A percentile compares a stretch with the other conserved stretches of the same genome.
Evolutionary conservation across 1,284 basidiomycete genomes (phyloP).

Genomic region (Xanthoconium separans): DNA sequence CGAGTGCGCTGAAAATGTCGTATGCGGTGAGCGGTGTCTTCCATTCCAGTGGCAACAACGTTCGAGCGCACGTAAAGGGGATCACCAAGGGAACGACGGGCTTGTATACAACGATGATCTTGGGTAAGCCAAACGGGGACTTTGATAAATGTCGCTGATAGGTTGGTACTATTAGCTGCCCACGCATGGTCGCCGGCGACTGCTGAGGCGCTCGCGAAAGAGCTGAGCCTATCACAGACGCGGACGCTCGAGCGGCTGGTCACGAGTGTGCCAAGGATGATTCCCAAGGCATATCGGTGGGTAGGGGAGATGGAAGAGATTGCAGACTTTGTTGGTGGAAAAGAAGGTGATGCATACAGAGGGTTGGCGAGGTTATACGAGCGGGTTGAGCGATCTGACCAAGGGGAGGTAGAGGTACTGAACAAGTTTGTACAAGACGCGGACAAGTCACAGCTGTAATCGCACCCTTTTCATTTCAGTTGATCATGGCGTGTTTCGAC

Average conservation of each 20-base stretch:
- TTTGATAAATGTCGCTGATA: background rate
- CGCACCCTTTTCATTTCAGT: slow-evolving; percentile 29
- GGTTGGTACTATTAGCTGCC: slow-evolving; percentile 40
- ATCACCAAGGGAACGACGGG: slow-evolving; percentile 57
- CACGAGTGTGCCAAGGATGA: slow-evolving; percentile 44
- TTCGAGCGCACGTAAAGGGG: slow-evolving; percentile 37
- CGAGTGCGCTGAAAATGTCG: slow-evolving; percentile 64
- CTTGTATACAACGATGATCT: slow-evolving; percentile 55
- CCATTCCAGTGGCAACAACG: background rate
- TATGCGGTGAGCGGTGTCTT: slow-evolving; percentile 47
- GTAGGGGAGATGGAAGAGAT: slow-evolving; percentile 64
- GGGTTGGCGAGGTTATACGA: slow-evolving; percentile 49
- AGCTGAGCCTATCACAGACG: slow-evolving; percentile 49
- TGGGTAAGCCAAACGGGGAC: slow-evolving; percentile 37
- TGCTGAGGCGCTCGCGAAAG: slow-evolving; percentile 49
- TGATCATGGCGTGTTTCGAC: slow-evolving; percentile 15
- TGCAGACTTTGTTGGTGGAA: slow-evolving; percentile 49
- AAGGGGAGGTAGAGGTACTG: slow-evolving; percentile 41
- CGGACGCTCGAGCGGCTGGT: slow-evolving; percentile 41
- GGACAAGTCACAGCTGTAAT: slow-evolving; percentile 23
- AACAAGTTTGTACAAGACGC: slow-evolving; percentile 46
- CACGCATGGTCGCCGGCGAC: slow-evolving; percentile 59
- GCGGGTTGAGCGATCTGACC: slow-evolving; percentile 41
- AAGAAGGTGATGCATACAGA: slow-evolving; percentile 45
- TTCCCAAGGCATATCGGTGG: slow-evolving; percentile 62